phyloP scores from a whole-genome alignment of 371 early-diverging fungal genomes.

The Mortierella sp. region DNA sequence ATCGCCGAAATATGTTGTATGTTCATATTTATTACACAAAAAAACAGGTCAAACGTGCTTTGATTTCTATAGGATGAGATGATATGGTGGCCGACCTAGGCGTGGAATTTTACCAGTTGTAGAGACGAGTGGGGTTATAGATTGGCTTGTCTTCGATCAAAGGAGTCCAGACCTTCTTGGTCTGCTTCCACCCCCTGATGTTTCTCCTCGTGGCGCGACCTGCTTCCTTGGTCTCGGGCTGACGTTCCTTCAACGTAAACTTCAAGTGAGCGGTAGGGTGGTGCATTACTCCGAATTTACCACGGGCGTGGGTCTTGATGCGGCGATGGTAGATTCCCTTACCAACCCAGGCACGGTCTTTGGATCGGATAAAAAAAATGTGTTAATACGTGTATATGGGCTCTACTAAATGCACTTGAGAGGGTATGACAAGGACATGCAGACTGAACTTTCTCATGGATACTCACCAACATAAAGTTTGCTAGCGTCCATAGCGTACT shows the following conservation, averaged over 20 bases:
- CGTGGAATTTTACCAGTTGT: slow-evolving; percentile 77
- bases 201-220: slow-evolving; percentile 63
- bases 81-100: neutral
- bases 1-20: neutral
- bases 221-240: slow-evolving; percentile 42
- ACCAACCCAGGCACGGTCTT: slow-evolving; percentile 90
- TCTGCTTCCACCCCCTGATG: slow-evolving; percentile 71
- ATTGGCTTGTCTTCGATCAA: slow-evolving; percentile 81
- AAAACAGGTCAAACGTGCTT: neutral
- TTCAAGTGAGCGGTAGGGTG: slow-evolving; percentile 87
- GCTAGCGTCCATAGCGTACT: slow-evolving; percentile 69
- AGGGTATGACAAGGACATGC: too few species aligned
- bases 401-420: neutral
- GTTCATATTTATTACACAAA: slow-evolving; percentile 19
- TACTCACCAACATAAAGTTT: slow-evolving; percentile 66
- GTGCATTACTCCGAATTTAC: slow-evolving; percentile 85
- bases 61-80: slow-evolving; percentile 16
- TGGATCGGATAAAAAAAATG: neutral
- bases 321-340: slow-evolving; percentile 85
- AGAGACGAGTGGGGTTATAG: slow-evolving; percentile 79
- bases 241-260: slow-evolving; percentile 78
- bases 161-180: slow-evolving; percentile 80
- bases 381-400: too few species aligned
- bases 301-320: slow-evolving; percentile 84
- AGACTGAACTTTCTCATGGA: neutral